A percentile compares a stretch with the other conserved stretches of the same genome.
phyloP scores from a whole-genome alignment of 768 basidiomycete genomes.

The Boletus reticuloceps region DNA sequence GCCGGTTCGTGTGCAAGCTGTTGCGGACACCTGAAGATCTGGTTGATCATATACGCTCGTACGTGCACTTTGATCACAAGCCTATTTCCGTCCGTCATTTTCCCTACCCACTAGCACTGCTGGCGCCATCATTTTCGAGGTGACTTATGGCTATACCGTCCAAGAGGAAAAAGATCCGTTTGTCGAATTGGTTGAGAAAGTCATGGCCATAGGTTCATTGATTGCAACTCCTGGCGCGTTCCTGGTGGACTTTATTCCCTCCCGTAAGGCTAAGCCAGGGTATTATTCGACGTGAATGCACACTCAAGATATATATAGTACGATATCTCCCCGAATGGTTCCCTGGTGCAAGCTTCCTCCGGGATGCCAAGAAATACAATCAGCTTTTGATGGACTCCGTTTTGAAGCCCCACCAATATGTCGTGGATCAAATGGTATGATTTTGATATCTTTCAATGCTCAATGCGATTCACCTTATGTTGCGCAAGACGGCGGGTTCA shows the following conservation, averaged over 20 bases:
- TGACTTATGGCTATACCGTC: slow-evolving; percentile 41
- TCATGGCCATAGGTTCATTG: slow-evolving; percentile 14
- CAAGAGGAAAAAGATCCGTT: slow-evolving; percentile 36
- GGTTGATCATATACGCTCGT: slow-evolving; percentile 23
- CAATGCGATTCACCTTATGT: neutral
- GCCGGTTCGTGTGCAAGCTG: slow-evolving; percentile 17
- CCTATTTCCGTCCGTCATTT: neutral
- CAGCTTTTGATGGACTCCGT: slow-evolving; percentile 36
- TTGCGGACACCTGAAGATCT: slow-evolving; percentile 15
- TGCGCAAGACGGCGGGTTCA: slow-evolving; percentile 12
- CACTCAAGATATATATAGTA: slow-evolving; percentile 10
- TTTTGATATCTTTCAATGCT: neutral
- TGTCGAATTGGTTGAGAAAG: slow-evolving; percentile 27
- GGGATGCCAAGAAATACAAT: slow-evolving; percentile 25
- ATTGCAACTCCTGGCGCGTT: slow-evolving; percentile 7
- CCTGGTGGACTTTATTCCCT: slow-evolving; percentile 23
- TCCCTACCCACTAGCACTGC: slow-evolving; percentile 2
- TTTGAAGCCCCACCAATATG: slow-evolving; percentile 43
- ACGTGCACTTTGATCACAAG: neutral
- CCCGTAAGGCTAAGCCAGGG: slow-evolving; percentile 3
- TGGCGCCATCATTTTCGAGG: slow-evolving; percentile 33
- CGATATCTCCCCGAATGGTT: slow-evolving; percentile 34
- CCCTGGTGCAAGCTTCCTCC: slow-evolving; percentile 35
- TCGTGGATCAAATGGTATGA: slow-evolving; percentile 46
- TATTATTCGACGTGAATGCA: neutral